Evolutionary conservation across 2,329 filamentous ascomycete species (phyloP), one percentile per base, ranked within the genome.

Genomic region (Fusarium verticillioides): DNA sequence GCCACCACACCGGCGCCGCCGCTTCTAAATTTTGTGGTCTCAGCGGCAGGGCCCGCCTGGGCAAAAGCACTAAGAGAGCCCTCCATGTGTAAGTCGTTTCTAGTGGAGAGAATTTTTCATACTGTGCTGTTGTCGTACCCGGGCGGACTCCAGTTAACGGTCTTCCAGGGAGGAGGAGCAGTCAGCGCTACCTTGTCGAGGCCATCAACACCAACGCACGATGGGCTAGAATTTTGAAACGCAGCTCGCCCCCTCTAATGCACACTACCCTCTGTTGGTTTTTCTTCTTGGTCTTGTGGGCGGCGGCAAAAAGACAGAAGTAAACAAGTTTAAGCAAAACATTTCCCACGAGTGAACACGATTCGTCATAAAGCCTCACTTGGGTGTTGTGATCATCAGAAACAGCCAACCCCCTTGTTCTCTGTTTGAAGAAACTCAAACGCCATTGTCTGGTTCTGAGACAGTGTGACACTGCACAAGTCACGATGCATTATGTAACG

Each of bases 31-130:
- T 57, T 63, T 61, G 68, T 67, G 69, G 75, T 65, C 53, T 65
- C 64, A 66, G 74, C 75, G 72, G 75, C 63, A 72, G 69, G 73
- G 75, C 75, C 75, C 75, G 75, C 67, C 72, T 73, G 66, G 63
- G 66, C 72, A 44, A 68, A 54, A 64, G 56, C 42, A 62, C 59
- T 73, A 65, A 40, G 13, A n/a, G 37, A 47, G 60, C 34, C 34
- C 42, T 37, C 18, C 26, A 50, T 28, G 59, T 69, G 40, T 46
- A 61, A 54, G 63, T 52, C 42, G 40, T 13, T 42, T 23, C 21
- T 26, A 26, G 26, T 34, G 32, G 42, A 37, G 42, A 59, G 23
- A 23, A 32, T 21, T 26, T 54, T 52, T 62, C 66, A 49, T 60
- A 70, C 64, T 73, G 69, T 66, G 65, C 56, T 58, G 50, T 18